Evolutionary conservation across 1,284 basidiomycete genomes (phyloP).

Genomic region (Leccinum holopus): DNA sequence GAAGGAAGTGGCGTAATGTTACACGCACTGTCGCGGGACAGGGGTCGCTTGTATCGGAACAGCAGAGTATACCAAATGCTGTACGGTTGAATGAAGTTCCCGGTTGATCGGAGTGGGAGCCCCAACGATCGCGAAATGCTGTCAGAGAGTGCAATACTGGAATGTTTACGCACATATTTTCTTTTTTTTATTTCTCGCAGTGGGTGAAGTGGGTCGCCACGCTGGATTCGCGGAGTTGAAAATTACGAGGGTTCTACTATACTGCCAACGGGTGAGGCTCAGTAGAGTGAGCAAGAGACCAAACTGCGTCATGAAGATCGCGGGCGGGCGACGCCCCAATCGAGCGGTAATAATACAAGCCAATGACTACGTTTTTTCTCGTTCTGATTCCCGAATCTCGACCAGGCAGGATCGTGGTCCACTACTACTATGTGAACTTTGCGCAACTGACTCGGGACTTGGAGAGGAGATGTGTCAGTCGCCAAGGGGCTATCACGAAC

Average conservation of each 20-base stretch:
- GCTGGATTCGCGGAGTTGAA: slow-evolving; percentile 35
- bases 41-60: background rate
- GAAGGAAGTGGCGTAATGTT: slow-evolving; percentile 8
- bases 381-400: slow-evolving; percentile 10
- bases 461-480: slow-evolving; percentile 22
- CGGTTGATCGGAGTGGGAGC: slow-evolving; percentile 20
- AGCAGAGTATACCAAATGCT: slow-evolving; percentile 1
- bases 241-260: background rate
- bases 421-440: slow-evolving; percentile 28
- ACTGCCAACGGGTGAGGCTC: background rate
- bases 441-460: slow-evolving; percentile 12
- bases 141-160: background rate
- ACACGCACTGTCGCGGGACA: slow-evolving; percentile 6
- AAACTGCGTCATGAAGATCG: slow-evolving; percentile 11
- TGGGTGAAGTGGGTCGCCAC: slow-evolving; percentile 17
- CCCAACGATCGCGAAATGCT: slow-evolving; percentile 4
- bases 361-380: slow-evolving; percentile 19
- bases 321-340: slow-evolving; percentile 1
- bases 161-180: slow-evolving; percentile 17
- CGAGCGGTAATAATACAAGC: slow-evolving; percentile 30
- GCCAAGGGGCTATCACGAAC: slow-evolving; percentile 21
- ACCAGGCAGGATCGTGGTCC: slow-evolving; percentile 19
- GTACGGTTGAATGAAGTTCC: slow-evolving; percentile 3
- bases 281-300: background rate
- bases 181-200: background rate